Evolutionary conservation across 306 rosid genomes (phyloP).

Genomic region (cucumber (Cucumis sativus)): Cucumber_9930_V3 NC_026659.2:12608001-12608500

Average conservation of each 20-base stretch:
- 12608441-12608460: background rate
- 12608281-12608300: too few relatives aligned
- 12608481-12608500: constrained; percentile 5
- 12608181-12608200: background rate
- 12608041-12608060: background rate
- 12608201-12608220: background rate
- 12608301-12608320: too few relatives aligned
- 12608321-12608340: too few relatives aligned
- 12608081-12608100: background rate
- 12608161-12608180: background rate
- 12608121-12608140: background rate
- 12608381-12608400: background rate
- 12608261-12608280: too few relatives aligned
- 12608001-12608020: constrained; percentile 33
- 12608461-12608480: background rate
- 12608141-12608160: background rate
- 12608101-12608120: background rate
- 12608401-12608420: background rate
- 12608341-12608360: too few relatives aligned
- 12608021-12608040: background rate
- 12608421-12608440: background rate
- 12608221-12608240: background rate
- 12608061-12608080: background rate
- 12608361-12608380: too few relatives aligned
- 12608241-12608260: too few relatives aligned